Evolutionary conservation across 371 early-diverging fungal species (phyloP), one percentile per base, ranked within the genome.

Genomic region (Lichtheimia ramosa): DNA sequence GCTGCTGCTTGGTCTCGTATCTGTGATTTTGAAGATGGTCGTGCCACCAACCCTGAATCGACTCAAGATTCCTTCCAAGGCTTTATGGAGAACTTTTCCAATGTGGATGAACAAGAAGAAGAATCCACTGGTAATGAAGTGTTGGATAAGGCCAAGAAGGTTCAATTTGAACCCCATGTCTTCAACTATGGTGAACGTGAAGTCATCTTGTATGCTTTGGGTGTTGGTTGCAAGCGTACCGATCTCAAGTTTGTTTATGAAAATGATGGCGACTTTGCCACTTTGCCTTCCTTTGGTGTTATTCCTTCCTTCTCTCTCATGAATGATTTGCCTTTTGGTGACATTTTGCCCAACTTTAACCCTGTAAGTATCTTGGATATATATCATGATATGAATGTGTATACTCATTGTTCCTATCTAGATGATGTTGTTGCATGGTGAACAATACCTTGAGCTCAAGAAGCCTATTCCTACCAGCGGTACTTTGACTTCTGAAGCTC

Each of bases 351-450:
- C 16, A 74, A 91, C 60, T 98, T 94, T 79, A 95, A 97, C 78
- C 96, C 95, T 40, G 80, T 82, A 65, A 68, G 68, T 34, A 34
- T 34, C 7, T 27, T 5, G 34, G 34, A 34, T 34, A 10, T 5
- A 34, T 34, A 34, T 68, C 2, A 18, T 8, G 6, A 23, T 5
- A 23, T 3, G 7, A 21, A 51, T 16, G 1, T 27, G 13, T 4
- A 8, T 1, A 34, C 34, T 34, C 10, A 8, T 60, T 40, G 46
- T 48, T n/a, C n/a, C n/a, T 54, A 43, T 20, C 5, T 60, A 84
- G 83, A 96, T 96, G 96, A 93, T 94, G 94, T 84, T 98, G 62
- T 83, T 98, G 58, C 99, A 98, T 74, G 98, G 97, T 60, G 98
- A 98, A 75, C 98, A 98, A 77, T 97, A 89, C 82, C 75, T 95